A percentile compares a stretch with the other conserved stretches of the same genome.
Evolutionary conservation across 169 alveolate genomes (phyloP).

Genomic region (Perkinsus olseni): DNA sequence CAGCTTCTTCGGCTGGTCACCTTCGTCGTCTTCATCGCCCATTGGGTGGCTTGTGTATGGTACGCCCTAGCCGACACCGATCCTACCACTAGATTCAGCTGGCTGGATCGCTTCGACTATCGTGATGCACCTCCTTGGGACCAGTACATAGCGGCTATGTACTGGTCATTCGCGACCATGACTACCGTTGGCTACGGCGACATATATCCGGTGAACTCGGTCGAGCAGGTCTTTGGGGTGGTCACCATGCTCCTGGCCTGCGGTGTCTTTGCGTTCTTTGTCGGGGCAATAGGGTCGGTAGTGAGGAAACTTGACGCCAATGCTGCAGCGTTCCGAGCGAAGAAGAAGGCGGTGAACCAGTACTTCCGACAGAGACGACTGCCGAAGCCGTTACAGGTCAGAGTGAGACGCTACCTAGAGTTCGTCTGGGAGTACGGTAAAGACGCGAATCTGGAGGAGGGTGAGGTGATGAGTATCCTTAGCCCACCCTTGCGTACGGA

Average conservation of each 20-base stretch:
- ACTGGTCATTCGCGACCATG: not conserved
- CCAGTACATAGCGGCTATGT: conserved; percentile 34
- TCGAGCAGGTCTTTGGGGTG: not conserved
- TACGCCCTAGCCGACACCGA: conserved; percentile 33
- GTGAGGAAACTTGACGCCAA: conserved; percentile 31
- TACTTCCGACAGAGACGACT: conserved; percentile 43
- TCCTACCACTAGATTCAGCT: conserved; percentile 9
- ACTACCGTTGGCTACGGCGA: not conserved
- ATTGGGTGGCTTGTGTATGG: conserved; percentile 53
- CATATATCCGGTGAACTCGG: not conserved
- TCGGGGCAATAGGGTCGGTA: conserved; percentile 49
- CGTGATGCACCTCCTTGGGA: conserved; percentile 13
- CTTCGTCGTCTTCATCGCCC: conserved; percentile 46
- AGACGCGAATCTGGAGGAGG: conserved; percentile 42
- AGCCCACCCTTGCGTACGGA: conserved; percentile 50
- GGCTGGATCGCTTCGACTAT: conserved; percentile 17
- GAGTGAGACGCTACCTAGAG: conserved; percentile 52
- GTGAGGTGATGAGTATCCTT: conserved; percentile 42
- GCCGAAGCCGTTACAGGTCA: conserved; percentile 46
- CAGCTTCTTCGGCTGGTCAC: conserved; percentile 35
- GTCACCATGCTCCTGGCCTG: conserved; percentile 25
- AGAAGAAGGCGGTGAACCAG: conserved; percentile 41
- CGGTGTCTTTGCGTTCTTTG: conserved; percentile 56
- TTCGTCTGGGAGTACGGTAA: conserved; percentile 51
- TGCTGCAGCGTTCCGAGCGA: conserved; percentile 38